Evolutionary conservation across 805 yeast genomes (phyloP).

Genomic region (Metschnikowia peoriensis): DNA sequence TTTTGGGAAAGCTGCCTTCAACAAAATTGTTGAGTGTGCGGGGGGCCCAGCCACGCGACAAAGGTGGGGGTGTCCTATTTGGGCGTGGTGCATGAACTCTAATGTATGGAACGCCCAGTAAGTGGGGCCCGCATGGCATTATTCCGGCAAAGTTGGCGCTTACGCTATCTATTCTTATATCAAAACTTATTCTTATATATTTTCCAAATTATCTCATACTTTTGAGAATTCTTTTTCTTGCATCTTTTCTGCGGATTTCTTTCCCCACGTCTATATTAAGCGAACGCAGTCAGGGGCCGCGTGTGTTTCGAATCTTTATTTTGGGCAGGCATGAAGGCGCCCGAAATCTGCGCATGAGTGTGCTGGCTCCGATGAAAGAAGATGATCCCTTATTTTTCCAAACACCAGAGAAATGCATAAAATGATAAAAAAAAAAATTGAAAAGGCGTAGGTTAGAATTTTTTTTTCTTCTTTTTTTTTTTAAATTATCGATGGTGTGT

Average conservation of each 20-base stretch:
- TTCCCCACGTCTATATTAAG: background rate
- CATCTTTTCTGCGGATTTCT: too few relatives aligned
- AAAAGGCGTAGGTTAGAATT: background rate
- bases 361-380: background rate
- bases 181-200: too few relatives aligned
- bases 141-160: background rate
- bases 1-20: background rate
- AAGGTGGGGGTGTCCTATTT: background rate
- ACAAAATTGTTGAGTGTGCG: constrained; percentile 3
- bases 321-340: background rate
- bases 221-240: too few relatives aligned
- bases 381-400: background rate
- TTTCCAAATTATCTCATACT: too few relatives aligned
- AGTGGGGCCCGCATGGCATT: background rate
- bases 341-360: background rate
- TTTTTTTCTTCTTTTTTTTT: too few relatives aligned
- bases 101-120: background rate
- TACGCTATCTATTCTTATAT: too few relatives aligned
- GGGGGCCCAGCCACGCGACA: constrained; percentile 3
- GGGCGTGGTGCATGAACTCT: background rate
- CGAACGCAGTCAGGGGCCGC: background rate
- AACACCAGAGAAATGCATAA: background rate
- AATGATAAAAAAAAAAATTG: background rate
- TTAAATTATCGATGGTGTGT: too few relatives aligned
- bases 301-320: background rate